Percentiles rank a stretch among this genome's conserved stretches.
phyloP scores from a whole-genome alignment of 225 moss, liverwort and hornwort species.

The Climacium dendroides region DNA sequence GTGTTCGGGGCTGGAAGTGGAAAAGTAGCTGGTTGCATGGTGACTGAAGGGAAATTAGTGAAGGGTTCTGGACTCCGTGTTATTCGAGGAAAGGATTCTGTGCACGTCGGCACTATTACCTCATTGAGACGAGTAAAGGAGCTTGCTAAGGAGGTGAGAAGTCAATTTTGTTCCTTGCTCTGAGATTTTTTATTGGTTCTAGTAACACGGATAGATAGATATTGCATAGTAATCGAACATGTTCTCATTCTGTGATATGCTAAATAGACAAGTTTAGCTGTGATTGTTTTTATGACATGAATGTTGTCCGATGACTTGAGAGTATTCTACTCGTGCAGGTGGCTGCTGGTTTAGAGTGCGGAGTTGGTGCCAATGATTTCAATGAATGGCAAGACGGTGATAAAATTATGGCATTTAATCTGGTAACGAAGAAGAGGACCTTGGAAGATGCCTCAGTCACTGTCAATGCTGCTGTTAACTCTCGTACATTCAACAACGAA shows the following conservation, averaged over 20 bases:
- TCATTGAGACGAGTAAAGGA: conserved; percentile 90
- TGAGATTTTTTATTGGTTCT: not conserved
- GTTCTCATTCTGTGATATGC: not conserved
- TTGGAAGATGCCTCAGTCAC: conserved; percentile 83
- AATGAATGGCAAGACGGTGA: conserved; percentile 94
- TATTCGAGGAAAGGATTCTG: conserved; percentile 41
- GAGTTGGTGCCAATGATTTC: conserved; percentile 65
- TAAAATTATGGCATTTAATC: conserved; percentile 52
- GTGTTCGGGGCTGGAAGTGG: conserved; percentile 92
- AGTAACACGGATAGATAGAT: not conserved
- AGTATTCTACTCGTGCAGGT: conserved; percentile 39
- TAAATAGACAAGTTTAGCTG: not conserved
- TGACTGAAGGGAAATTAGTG: conserved; percentile 80
- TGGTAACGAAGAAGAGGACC: conserved; percentile 74
- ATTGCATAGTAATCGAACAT: not conserved
- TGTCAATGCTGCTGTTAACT: conserved; percentile 33
- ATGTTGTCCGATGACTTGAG: not conserved
- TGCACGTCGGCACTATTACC: conserved; percentile 58
- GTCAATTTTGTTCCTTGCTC: not conserved
- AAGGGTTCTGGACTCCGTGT: conserved; percentile 74
- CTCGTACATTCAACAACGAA: conserved; percentile 23
- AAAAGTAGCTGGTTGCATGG: conserved; percentile 93
- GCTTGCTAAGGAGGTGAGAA: conserved; percentile 77
- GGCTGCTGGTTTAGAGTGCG: conserved; percentile 78
- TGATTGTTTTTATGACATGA: not conserved